A percentile compares a stretch with the other conserved stretches of the same genome.
These are phyloP conservation scores for Botrytis cinerea DNA, from an alignment of 2,329 filamentous ascomycete genomes.

Conservation along the genomic window DNA sequence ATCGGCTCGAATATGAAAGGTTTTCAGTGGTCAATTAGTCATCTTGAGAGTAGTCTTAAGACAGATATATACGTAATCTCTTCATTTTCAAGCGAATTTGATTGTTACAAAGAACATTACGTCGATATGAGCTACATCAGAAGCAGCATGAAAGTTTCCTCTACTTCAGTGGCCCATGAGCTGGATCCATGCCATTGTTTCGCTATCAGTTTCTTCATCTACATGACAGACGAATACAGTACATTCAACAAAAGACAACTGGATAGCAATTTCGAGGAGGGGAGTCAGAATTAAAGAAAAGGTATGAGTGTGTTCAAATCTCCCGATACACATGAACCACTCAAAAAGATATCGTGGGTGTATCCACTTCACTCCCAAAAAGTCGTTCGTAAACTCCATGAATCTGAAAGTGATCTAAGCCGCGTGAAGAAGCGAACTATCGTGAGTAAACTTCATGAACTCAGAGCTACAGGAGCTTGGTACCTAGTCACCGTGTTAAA, in stretches of 20 bases:
- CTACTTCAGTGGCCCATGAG: rapidly evolving
- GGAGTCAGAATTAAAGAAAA: neutral
- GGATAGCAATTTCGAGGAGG: neutral
- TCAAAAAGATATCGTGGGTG: neutral
- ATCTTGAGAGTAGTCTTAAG: too few species aligned
- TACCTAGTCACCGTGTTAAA: too few species aligned
- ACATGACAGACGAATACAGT: neutral
- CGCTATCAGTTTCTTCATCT: neutral
- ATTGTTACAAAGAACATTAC: neutral
- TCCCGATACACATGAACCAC: neutral
- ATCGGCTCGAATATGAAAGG: too few species aligned
- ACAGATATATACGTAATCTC: too few species aligned
- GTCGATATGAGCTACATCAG: neutral
- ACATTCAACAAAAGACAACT: neutral
- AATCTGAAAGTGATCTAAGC: neutral
- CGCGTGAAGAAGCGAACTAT: too few species aligned
- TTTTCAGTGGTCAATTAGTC: too few species aligned
- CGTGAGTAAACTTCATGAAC: too few species aligned
- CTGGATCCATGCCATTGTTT: too few species aligned
- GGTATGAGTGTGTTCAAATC: too few species aligned
- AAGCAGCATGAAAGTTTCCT: neutral
- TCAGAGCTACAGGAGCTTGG: too few species aligned
- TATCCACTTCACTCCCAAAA: neutral
- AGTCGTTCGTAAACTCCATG: neutral
- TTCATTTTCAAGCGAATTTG: neutral